These are phyloP conservation scores for Cyanodermella asteris DNA, from an alignment of 2,329 filamentous ascomycete species.

Conservation along the genomic window DNA sequence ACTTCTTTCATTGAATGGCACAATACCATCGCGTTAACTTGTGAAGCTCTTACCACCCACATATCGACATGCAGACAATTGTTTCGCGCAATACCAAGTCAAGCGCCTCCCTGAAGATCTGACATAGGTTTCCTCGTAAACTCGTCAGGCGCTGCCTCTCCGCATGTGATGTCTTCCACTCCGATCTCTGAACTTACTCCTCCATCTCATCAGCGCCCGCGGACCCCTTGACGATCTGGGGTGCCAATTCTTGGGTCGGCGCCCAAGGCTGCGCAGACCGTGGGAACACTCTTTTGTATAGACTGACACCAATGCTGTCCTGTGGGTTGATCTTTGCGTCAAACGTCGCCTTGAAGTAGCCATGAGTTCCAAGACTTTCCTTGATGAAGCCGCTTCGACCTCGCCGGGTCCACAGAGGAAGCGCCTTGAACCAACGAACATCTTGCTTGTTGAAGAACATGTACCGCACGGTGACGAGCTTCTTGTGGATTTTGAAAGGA, in stretches of 20 bases:
- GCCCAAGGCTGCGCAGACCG: constrained; percentile 38
- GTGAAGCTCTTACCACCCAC: too few relatives aligned
- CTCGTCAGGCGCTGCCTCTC: neutral
- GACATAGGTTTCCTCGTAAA: too few relatives aligned
- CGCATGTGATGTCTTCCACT: neutral
- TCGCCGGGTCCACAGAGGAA: constrained; percentile 82
- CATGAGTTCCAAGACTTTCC: constrained; percentile 84
- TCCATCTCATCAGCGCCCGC: constrained; percentile 33
- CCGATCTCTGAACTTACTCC: constrained; percentile 57
- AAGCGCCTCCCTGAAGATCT: too few relatives aligned
- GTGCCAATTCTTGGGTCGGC: constrained; percentile 4
- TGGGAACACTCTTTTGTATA: constrained; percentile 74
- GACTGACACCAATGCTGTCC: constrained; percentile 74
- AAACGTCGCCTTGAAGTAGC: constrained; percentile 99
- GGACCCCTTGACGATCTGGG: neutral
- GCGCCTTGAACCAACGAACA: constrained; percentile 89
- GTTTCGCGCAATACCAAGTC: too few relatives aligned
- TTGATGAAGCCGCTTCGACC: constrained; percentile 82
- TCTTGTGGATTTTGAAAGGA: constrained; percentile 97
- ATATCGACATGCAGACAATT: too few relatives aligned
- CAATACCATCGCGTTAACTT: too few relatives aligned
- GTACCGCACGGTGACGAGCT: constrained; percentile 86
- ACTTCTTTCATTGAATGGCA: too few relatives aligned
- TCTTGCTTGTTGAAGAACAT: constrained; percentile 99
- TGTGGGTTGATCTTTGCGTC: constrained; percentile 90